Evolutionary conservation across 768 basidiomycete species (phyloP), one percentile per base, ranked within the genome.

Genomic region (Basidioascus undulatus): DNA sequence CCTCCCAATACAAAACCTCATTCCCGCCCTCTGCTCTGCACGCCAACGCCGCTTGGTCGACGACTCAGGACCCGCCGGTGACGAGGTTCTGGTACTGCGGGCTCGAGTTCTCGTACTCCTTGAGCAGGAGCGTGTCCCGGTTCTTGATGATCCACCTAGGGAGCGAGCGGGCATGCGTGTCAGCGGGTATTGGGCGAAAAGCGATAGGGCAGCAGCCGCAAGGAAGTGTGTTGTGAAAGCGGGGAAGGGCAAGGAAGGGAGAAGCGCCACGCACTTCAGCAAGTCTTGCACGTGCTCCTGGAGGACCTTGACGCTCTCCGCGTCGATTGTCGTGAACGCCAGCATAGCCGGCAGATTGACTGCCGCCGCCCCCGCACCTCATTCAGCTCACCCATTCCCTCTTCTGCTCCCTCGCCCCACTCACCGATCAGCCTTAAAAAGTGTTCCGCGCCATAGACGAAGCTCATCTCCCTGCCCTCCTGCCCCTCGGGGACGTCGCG

Each of bases 361-460:
- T 92, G 47, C 15, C 15, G 24, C n/a, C 30, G 31, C 6, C n/a
- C n/a, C n/a, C n/a, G n/a, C n/a, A n/a, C n/a, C n/a, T n/a, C n/a
- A n/a, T n/a, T 8, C 7, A 13, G 7, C 27, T 27, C 23, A 6
- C 5, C 24, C 5, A 27, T 27, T 11, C 31, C 15, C n/a, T n/a
- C n/a, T n/a, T n/a, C n/a, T n/a, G n/a, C n/a, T n/a, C n/a, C n/a
- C n/a, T n/a, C n/a, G n/a, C n/a, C n/a, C 23, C 37, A 65, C 71
- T 43, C 46, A 89, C 89, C 89, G 40, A 96, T 62, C 71, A 96
- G 76, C 39, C 89, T 64, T 45, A 94, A 55, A 4, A 98, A 56
- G 59, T 98, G 92, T 53, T 96, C 89, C 6, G 81, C 86, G 1
- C 89, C 92, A 51, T 96, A 96, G 6, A 94, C 66, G 39, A 69